Conservation (phyloP, 306 rosid genomes). For the Prunus mira region DNA sequence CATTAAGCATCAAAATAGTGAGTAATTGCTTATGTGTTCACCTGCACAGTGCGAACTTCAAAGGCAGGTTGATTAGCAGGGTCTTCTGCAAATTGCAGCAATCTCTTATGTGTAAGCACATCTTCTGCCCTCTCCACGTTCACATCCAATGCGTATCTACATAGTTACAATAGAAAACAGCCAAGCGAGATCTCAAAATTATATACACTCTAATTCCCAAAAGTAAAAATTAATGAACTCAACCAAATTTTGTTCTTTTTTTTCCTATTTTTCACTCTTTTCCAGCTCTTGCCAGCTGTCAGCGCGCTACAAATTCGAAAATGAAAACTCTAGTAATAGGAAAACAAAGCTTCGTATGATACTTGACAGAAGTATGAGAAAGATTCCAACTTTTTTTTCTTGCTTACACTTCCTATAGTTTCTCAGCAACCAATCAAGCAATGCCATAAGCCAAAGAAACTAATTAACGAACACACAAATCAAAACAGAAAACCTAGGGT, state of each 20-base stretch:
- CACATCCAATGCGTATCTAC: slow-evolving; percentile 94
- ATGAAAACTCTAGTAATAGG: background rate
- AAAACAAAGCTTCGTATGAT: background rate
- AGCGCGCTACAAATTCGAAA: background rate
- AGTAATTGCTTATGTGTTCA: slow-evolving; percentile 12
- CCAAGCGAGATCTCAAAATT: background rate
- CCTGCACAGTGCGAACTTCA: slow-evolving; percentile 92
- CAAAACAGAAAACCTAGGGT: slow-evolving; percentile 10
- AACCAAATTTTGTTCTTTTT: background rate
- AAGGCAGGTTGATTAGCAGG: slow-evolving; percentile 71
- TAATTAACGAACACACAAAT: background rate
- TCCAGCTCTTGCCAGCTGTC: background rate
- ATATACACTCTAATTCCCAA: background rate
- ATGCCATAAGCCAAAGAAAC: background rate
- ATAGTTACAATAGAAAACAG: slow-evolving; percentile 34
- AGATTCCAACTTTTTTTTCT: background rate
- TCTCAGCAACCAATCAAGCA: slow-evolving; percentile 1
- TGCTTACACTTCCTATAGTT: background rate
- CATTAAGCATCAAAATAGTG: background rate
- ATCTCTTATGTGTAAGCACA: slow-evolving; percentile 78
- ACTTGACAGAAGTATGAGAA: background rate
- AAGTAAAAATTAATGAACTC: background rate
- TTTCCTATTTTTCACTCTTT: background rate
- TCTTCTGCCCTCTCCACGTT: slow-evolving; percentile 99
- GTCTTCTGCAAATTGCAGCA: slow-evolving; percentile 80